Base-by-base conservation (phyloP, 2,329 filamentous ascomycete genomes). In the Helotiales sp. region DNA sequence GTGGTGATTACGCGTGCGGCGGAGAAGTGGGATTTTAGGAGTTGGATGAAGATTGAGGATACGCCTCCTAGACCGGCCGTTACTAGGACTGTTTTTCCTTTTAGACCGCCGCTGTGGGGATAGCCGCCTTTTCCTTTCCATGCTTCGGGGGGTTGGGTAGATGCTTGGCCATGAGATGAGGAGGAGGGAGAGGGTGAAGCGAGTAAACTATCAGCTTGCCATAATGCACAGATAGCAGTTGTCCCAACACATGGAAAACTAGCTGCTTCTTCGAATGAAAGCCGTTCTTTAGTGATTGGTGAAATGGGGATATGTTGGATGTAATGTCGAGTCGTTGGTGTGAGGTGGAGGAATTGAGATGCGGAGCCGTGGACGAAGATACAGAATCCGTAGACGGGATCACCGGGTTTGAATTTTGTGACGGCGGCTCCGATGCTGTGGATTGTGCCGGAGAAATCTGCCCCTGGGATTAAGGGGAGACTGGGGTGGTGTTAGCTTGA, bases 1-100 rank as follows among this genome's bases (percentile, higher is more conserved):
- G 76, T 77, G 0, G 75, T 77, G 42, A 78, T 77, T 34, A 77
- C 74, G 54, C 74, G 75, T n/a, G 69, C 71, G 1, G 72, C 76
- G 1, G 69, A 62, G 55, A 77, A 78, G 2, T 75, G 68, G 13
- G 9, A 24, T 54, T 77, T 77, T 24, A 75, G 73, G 5, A 78
- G 59, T 60, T 77, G 75, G 31, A 74, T 71, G 36, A 66, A 75
- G 48, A 71, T 69, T 10, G 66, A 54, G 2, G 73, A 73, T 0
- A 69, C 71, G 2, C 72, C 73, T 19, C 71, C 66, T 48, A 75
- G 62, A 1, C 71, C 73, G 49, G 64, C 73, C 9, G 71, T 70
- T 1, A 75, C 59, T 17, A 74, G 70, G 0, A 74, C 70, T 1
- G 72, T 74, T 51, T 73, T 74, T 4, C 70, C 75, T 5, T 69